These are phyloP conservation scores for Apostasia ramifera DNA, from an alignment of 106 monocot species.

Conservation along the genomic window DNA sequence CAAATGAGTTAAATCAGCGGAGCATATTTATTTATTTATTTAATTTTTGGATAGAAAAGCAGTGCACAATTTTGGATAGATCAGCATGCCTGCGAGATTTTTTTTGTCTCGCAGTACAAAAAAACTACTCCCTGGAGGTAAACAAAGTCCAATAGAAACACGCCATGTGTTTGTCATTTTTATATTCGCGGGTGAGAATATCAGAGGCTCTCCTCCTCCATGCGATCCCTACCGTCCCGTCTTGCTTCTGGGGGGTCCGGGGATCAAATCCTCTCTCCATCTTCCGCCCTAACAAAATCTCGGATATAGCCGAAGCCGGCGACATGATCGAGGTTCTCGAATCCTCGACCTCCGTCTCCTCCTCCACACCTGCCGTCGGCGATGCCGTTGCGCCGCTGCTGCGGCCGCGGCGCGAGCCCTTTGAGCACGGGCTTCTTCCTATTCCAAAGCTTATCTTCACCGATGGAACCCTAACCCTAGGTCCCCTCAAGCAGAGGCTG, in stretches of 20 bases:
- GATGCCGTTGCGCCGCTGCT: conserved; percentile 14
- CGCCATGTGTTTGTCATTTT: too few relatives aligned
- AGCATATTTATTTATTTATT: too few relatives aligned
- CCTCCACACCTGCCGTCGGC: neutral
- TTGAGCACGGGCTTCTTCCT: conserved; percentile 95
- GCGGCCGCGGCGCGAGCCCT: conserved; percentile 74
- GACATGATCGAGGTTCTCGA: neutral
- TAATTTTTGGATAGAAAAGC: too few relatives aligned
- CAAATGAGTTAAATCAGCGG: too few relatives aligned
- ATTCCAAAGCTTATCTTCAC: conserved; percentile 82
- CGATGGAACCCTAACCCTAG: conserved; percentile 62
- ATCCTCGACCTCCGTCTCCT: conserved; percentile 9
- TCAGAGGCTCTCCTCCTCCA: neutral
- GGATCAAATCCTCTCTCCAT: neutral
- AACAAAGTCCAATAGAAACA: too few relatives aligned
- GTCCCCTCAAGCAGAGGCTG: conserved; percentile 39
- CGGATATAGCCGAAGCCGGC: conserved; percentile 2
- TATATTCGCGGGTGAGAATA: neutral
- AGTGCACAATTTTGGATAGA: too few relatives aligned
- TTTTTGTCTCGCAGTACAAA: too few relatives aligned
- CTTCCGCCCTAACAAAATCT: neutral
- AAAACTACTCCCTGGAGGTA: too few relatives aligned
- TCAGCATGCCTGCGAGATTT: too few relatives aligned
- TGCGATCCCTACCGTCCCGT: neutral
- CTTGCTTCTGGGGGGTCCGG: neutral